Evolutionary conservation across 2,329 filamentous ascomycete genomes (phyloP), one percentile per base, ranked within the genome.

Genomic region (Aspergillus transmontanensis): DNA sequence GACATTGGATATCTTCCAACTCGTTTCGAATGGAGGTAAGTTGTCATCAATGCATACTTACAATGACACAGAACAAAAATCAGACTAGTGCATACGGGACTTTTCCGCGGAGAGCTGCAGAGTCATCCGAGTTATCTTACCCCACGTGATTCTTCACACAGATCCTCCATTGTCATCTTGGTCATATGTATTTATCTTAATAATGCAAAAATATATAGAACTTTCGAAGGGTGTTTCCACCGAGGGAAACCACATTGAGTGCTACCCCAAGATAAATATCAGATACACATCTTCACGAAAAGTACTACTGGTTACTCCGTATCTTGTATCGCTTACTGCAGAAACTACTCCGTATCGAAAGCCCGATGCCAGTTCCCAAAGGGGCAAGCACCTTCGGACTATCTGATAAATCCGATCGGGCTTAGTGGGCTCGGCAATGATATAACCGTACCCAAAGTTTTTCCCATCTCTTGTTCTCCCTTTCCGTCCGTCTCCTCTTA

Each of bases 391-490:
- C 64, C 21, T 58, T 55, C 66, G 68, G 66, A 66, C 34, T 65
- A 68, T 69, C 64, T 64, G 64, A 68, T 70, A 70, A 66, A 60
- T 65, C 69, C 66, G 68, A 71, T 70, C 66, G 67, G 68, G 68
- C 48, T 62, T 71, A 71, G 69, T 59, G 61, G 63, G 62, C 66
- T 69, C 61, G 66, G 64, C 63, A 69, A 69, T 72, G 69, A 72
- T 67, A 71, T 68, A 71, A 71, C 66, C 64, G 66, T 66, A 69
- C 61, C 69, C 69, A 66, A 68, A 70, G 62, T 66, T 71, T 71
- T 70, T 67, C 68, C 59, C 62, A 50, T 58, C 64, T 71, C 68
- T 64, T 64, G 43, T 61, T 62, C 66, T 28, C 39, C 39, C 61
- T 60, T 45, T 28, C 54, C 21, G 30, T 51, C 28, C 59, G 60